phyloP scores from a whole-genome alignment of 345 rosid genomes.

The Bretschneidera sinensis region DNA sequence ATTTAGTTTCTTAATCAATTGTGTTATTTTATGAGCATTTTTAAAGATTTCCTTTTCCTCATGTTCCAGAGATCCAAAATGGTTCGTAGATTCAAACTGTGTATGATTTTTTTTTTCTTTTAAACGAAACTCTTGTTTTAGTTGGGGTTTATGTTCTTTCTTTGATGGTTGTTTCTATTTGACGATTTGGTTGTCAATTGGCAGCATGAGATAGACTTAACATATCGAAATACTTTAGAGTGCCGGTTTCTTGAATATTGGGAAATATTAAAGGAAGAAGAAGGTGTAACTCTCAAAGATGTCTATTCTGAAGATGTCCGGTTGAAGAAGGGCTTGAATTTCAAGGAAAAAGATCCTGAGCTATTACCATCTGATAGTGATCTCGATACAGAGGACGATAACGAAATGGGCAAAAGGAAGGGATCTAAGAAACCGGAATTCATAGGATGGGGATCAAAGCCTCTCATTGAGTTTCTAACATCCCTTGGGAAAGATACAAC shows the following conservation, averaged over 20 bases:
- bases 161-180: no score
- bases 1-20: no score
- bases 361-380: constrained; percentile 18
- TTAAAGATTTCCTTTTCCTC: no score
- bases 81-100: no score
- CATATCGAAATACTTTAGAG: constrained; percentile 34
- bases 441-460: constrained; percentile 48
- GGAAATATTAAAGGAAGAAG: constrained; percentile 34
- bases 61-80: no score
- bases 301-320: constrained; percentile 20
- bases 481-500: constrained; percentile 41
- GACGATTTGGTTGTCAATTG: constrained; percentile 9
- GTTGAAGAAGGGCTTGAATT: constrained; percentile 12
- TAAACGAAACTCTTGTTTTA: no score
- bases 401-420: constrained; percentile 12
- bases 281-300: constrained; percentile 36
- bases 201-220: constrained; percentile 27
- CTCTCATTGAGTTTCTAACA: constrained; percentile 42
- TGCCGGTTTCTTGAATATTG: constrained; percentile 45
- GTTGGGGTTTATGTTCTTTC: no score
- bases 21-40: no score
- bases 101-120: no score
- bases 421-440: constrained; percentile 30
- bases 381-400: constrained; percentile 11
- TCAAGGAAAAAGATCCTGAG: constrained; percentile 12